Conservation (phyloP, 2,329 filamentous ascomycete species). For the Colletotrichum tamarilloi region DNA sequence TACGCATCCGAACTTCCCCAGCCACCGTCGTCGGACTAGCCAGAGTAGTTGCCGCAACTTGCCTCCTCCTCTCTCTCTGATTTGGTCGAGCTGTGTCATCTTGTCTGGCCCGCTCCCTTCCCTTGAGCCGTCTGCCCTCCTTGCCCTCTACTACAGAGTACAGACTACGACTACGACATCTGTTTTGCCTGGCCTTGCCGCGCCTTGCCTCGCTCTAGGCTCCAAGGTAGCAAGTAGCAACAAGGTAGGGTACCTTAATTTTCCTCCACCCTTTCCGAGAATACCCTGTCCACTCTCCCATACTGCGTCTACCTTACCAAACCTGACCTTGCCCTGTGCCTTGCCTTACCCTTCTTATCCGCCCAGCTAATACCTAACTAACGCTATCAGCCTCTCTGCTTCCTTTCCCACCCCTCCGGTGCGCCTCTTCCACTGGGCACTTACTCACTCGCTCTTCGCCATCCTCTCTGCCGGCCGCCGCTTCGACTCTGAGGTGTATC, state of each 20-base stretch:
- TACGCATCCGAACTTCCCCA: slow-evolving; percentile 33
- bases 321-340: not conserved
- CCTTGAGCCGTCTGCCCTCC: not conserved
- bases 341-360: slow-evolving; percentile 20
- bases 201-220: not conserved
- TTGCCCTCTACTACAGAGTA: too few species aligned
- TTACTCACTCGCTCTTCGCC: not conserved
- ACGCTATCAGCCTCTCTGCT: slow-evolving; percentile 26
- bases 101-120: slow-evolving; percentile 6
- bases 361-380: slow-evolving; percentile 11
- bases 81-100: slow-evolving; percentile 6
- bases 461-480: slow-evolving; percentile 9
- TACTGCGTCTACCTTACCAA: not conserved
- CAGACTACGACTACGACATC: not conserved
- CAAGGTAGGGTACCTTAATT: not conserved
- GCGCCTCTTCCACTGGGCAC: not conserved
- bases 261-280: not conserved
- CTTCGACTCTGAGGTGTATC: slow-evolving; percentile 21
- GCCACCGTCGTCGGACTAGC: slow-evolving; percentile 13
- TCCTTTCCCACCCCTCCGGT: slow-evolving; percentile 1
- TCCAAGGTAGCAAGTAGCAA: not conserved
- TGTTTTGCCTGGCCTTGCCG: not conserved
- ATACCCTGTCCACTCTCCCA: not conserved
- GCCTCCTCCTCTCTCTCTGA: not conserved
- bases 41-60: not conserved